Conservation (phyloP, 805 yeast genomes). For the Cyberlindnera suaveolens region DNA sequence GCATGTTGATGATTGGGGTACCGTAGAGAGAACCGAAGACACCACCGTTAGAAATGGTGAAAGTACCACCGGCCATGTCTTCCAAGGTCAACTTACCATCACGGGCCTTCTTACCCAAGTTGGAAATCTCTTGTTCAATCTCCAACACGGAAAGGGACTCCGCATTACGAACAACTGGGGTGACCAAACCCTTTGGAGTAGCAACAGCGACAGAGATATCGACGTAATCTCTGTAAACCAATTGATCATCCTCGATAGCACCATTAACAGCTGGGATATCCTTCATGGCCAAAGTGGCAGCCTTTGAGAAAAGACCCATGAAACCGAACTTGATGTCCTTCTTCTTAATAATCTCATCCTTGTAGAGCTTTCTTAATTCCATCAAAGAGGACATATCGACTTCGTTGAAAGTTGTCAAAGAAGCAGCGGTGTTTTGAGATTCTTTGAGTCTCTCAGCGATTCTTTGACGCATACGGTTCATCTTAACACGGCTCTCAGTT, state of each 20-base stretch:
- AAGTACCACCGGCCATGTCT: constrained; percentile 99
- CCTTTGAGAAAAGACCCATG: constrained; percentile 98
- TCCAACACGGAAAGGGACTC: constrained; percentile 85
- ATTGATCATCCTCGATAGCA: constrained; percentile 88
- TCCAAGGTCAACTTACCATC: constrained; percentile 94
- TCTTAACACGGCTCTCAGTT: constrained; percentile 85
- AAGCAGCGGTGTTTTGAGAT: constrained; percentile 98
- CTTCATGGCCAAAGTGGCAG: constrained; percentile 86
- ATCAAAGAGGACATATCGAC: constrained; percentile 90
- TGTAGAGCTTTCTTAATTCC: constrained; percentile 93
- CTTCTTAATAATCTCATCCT: constrained; percentile 92
- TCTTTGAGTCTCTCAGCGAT: constrained; percentile 99
- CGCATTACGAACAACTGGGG: constrained; percentile 96
- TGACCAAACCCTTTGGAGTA: constrained; percentile 97
- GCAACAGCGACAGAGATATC: constrained; percentile 97
- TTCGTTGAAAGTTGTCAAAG: constrained; percentile 96
- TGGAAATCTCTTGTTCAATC: constrained; percentile 79
- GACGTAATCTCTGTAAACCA: constrained; percentile 93
- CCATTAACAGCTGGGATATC: constrained; percentile 95
- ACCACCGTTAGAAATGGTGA: constrained; percentile 98
- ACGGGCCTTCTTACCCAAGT: constrained; percentile 87
- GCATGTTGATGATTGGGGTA: constrained; percentile 96
- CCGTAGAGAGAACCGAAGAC: constrained; percentile 97
- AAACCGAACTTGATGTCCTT: constrained; percentile 94
- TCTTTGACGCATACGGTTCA: constrained; percentile 99